Percentiles rank a stretch among this genome's conserved stretches.
phyloP scores from a whole-genome alignment of 768 basidiomycete species.

The Hericium coralloides region DNA sequence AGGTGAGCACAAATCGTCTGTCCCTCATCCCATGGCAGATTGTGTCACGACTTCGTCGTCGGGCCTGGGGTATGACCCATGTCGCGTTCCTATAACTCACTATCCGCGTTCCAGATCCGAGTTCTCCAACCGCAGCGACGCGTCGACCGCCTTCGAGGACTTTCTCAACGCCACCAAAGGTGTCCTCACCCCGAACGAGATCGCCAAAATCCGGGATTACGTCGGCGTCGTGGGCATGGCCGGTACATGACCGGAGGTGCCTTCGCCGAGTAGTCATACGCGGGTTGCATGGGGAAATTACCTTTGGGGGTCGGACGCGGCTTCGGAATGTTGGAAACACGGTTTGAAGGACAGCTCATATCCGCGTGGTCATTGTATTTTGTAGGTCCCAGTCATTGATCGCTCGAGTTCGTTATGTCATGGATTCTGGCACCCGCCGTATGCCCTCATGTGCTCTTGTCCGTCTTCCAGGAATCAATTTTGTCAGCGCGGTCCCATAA shows the following conservation, averaged over 20 bases:
- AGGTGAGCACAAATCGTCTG: conserved; percentile 29
- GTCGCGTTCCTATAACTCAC: neutral
- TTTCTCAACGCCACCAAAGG: conserved; percentile 80
- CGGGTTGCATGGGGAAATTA: no score
- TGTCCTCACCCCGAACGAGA: conserved; percentile 72
- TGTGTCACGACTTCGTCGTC: neutral
- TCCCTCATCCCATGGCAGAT: neutral
- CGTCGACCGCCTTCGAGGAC: conserved; percentile 70
- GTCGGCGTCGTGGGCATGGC: conserved; percentile 88
- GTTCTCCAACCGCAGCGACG: conserved; percentile 56
- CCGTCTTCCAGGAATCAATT: no score
- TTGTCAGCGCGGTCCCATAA: no score
- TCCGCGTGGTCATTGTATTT: no score
- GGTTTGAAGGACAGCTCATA: no score
- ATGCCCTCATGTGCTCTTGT: no score
- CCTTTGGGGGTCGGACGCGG: no score
- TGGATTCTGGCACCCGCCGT: no score
- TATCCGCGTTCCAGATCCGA: conserved; percentile 35
- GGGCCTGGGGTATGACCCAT: conserved; percentile 2
- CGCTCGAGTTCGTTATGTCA: no score
- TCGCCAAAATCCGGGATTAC: conserved; percentile 85
- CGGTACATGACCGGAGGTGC: conserved; percentile 40
- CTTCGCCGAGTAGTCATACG: no score
- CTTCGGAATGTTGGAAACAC: no score
- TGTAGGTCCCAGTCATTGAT: no score